Base-by-base conservation (phyloP, 441 rosid species). In the Adansonia madagascariensis region DNA sequence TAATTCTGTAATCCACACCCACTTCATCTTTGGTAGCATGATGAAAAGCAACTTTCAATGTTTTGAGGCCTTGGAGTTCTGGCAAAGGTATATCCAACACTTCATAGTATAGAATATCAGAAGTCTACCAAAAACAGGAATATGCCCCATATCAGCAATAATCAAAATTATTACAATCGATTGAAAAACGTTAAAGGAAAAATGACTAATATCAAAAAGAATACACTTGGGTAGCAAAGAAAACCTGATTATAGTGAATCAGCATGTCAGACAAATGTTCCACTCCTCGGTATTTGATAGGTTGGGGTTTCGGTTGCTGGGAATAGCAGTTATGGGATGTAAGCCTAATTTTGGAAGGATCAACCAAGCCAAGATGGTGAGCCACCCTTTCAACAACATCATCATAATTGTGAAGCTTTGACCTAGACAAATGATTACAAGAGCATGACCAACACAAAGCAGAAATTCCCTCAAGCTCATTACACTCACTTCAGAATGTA, bases 281-380 rank as follows among this genome's bases (percentile, higher is more conserved):
- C 52, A 86, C 87, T 59, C 91, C 93, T 55, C 89, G 90, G 76
- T 87, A 90, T 82, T 90, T 91, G 81, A 91, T 87, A 78, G 95
- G 95, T 81, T 86, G 91, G 71, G 95, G 93, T 77, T 91, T 89
- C 61, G 95, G 95, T 80, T 89, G 93, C 90, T 90, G 93, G 44
- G 93, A 89, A 83, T 91, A 89, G 76, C 93, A 89, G 82, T 91
- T 91, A 75, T 89, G 95, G 82, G 93, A 84, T 57, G 95, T 89
- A 35, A 90, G 85, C 87, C 95, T 89, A 71, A 89, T 88, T 83
- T 91, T 91, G 71, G 93, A 88, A 74, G 95, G 89, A 82, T 91
- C 95, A 46, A 82, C 91, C 82, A 91, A 86, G 77, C 85, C 77
- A 70, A 90, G 91, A 80, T 83, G 86, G 15, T 56, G 80, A 77